Base-by-base conservation (phyloP, 2,329 filamentous ascomycete species). In the Fonsecaea multimorphosa region DNA sequence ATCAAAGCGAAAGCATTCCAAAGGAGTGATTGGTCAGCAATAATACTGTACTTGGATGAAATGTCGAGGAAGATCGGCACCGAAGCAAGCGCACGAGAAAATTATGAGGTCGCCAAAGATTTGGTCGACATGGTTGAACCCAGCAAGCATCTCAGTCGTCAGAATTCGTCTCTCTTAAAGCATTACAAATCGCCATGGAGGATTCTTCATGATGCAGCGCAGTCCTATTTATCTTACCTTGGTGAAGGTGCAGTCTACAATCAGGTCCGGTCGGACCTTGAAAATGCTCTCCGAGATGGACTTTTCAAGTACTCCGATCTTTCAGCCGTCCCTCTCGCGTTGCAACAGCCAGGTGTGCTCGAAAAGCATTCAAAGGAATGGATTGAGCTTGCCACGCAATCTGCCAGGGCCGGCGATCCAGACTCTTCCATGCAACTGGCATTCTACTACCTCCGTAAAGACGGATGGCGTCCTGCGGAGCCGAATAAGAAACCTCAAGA, bases 391-490 rank as follows among this genome's bases (percentile, higher is more conserved):
- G 61, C 59, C 22, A 68, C 61, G 2, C 56, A 63, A 29, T 52
- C 65, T 32, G 68, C 68, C 2, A 65, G 64, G 36, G 64, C 53
- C 14, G 65, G 63, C 19, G 60, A 58, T 24, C 22, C 57, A 6
- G 49, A 66, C 29, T 58, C 67, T 19, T 64, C 63, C 27, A 63
- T 67, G 40, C 38, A 62, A 19, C 65, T 71, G 5, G 67, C 61
- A 2, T 49, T 67, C 24, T 63, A 71, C 46, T 46, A 67, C 22
- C 57, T 70, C n/a, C 38, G 49, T 14, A 61, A 66, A 58, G 67
- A 70, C 12, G 68, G 67, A n/a, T 72, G 69, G 59, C 57, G 63
- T 27, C 56, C 62, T n/a, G 40, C 38, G 6, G 19, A 29, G 22
- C 44, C 19, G n/a, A 49, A 31, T 27, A 56, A 27, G 31, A 49